phyloP scores from a whole-genome alignment of 305 asterid species.

The Fraxinus albicans region DNA sequence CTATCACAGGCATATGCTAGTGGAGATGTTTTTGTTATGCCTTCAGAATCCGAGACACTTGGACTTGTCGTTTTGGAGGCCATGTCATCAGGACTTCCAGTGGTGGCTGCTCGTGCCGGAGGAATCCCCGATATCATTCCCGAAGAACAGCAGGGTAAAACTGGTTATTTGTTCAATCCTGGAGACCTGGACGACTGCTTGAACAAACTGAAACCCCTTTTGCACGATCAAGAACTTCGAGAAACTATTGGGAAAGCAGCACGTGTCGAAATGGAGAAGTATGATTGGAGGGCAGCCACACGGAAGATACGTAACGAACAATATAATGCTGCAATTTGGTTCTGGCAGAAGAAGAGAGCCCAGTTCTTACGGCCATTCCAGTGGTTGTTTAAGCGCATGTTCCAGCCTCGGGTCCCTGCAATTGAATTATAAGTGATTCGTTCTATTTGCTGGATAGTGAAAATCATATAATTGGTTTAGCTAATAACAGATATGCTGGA shows the following conservation, averaged over 20 bases:
- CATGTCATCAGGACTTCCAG: conserved; percentile 95
- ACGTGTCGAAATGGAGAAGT: conserved; percentile 78
- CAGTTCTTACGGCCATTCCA: conserved; percentile 64
- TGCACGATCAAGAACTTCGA: conserved; percentile 51
- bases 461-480: not conserved
- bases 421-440: conserved; percentile 24
- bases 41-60: conserved; percentile 95
- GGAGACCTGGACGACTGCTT: conserved; percentile 86
- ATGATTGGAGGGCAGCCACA: conserved; percentile 92
- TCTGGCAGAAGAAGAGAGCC: conserved; percentile 78
- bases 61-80: conserved; percentile 95
- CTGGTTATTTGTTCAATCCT: conserved; percentile 69
- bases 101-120: conserved; percentile 93
- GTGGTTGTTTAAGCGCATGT: conserved; percentile 57
- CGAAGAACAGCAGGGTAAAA: conserved; percentile 81
- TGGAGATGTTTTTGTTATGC: conserved; percentile 93
- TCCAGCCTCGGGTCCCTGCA: conserved; percentile 40
- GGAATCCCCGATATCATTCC: conserved; percentile 92
- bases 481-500: not conserved
- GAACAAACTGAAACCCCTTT: conserved; percentile 67
- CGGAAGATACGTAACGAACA: conserved; percentile 71
- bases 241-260: conserved; percentile 75
- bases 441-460: not conserved
- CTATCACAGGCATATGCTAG: conserved; percentile 96
- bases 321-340: conserved; percentile 87